Percentiles rank a stretch among this genome's conserved stretches.
Conservation (phyloP, 306 rosid species). For the Alnus rubra region DNA sequence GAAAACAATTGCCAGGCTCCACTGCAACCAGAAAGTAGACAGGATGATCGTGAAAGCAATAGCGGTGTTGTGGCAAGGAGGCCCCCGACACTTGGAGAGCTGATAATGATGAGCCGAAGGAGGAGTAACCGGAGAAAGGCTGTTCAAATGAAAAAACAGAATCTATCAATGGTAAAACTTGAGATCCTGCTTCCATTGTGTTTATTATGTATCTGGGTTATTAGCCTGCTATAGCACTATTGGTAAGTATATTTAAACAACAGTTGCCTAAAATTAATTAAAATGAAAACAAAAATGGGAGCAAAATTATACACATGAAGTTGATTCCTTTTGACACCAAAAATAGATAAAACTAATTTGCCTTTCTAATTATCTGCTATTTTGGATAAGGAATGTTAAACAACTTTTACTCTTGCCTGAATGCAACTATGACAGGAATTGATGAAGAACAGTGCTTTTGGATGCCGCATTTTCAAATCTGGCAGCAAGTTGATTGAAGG, state of each 20-base stretch:
- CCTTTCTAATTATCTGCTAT: background rate
- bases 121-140: constrained; percentile 58
- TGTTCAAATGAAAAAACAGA: constrained; percentile 48
- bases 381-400: constrained; percentile 24
- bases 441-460: constrained; percentile 41
- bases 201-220: background rate
- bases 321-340: constrained; percentile 6
- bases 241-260: background rate
- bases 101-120: constrained; percentile 74
- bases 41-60: constrained; percentile 28
- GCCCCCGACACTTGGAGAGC: constrained; percentile 73
- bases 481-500: constrained; percentile 36
- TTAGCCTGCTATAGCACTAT: background rate
- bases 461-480: constrained; percentile 48
- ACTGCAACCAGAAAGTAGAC: constrained; percentile 11
- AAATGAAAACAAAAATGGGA: background rate
- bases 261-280: background rate
- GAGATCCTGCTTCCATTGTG: background rate
- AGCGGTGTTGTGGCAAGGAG: constrained; percentile 26
- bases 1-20: constrained; percentile 27
- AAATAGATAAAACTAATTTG: background rate
- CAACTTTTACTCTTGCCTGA: constrained; percentile 20
- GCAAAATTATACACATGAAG: background rate
- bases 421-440: constrained; percentile 47
- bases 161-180: constrained; percentile 56